Evolutionary conservation across 495 filamentous ascomycete genomes (phyloP).

Genomic region (Trichoderma orchidacearum): DNA sequence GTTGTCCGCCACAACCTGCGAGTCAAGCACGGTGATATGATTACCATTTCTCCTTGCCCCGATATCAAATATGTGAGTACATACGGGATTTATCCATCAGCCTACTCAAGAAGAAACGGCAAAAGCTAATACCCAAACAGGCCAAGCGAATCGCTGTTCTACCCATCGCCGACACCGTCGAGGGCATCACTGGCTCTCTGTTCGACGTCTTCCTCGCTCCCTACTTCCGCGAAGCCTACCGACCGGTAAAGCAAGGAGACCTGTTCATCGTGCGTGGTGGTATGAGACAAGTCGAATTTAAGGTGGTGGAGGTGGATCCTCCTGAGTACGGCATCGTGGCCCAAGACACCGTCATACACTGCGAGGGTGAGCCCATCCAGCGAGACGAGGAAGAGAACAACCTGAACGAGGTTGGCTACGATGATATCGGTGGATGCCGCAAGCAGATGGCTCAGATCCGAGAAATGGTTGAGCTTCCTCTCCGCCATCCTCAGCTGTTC

Average conservation of each 20-base stretch:
- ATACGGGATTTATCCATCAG: background rate
- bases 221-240: conserved; percentile 98
- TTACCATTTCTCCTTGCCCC: conserved; percentile 97
- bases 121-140: conserved; percentile 29
- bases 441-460: conserved; percentile 99
- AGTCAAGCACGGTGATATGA: conserved; percentile 94
- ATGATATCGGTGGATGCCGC: conserved; percentile 97
- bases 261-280: conserved; percentile 93
- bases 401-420: conserved; percentile 95
- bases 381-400: conserved; percentile 98
- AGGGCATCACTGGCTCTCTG: conserved; percentile 90
- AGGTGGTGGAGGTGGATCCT: conserved; percentile 96
- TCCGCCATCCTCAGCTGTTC: conserved; percentile 96
- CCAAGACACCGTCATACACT: conserved; percentile 97
- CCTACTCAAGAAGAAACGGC: background rate
- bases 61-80: conserved; percentile 97
- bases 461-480: conserved; percentile 92
- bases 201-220: conserved; percentile 99
- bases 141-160: conserved; percentile 98
- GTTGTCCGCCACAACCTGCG: conserved; percentile 96
- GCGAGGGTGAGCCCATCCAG: conserved; percentile 96
- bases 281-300: conserved; percentile 98
- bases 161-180: conserved; percentile 94
- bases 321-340: conserved; percentile 97
- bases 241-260: conserved; percentile 90